Evolutionary conservation across 192 early-diverging fungal species (phyloP), one percentile per base, ranked within the genome.

Genomic region (Linnemannia schmuckeri): DNA sequence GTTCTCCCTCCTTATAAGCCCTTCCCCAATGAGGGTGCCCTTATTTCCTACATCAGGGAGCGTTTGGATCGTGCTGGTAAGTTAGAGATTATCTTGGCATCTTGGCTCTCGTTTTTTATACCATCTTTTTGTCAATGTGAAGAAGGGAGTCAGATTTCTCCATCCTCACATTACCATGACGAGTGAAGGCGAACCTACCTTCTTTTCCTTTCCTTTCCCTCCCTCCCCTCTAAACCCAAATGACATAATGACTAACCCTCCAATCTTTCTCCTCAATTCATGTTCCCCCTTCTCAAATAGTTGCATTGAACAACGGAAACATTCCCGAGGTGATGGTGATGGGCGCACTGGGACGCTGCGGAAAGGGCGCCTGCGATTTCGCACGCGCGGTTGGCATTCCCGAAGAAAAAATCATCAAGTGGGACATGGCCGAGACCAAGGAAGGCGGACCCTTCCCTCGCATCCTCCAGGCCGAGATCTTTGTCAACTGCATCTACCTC

Each of bases 401-500:
- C 66, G 95, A 95, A 78, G 87, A 82, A 44, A 93, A 96, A 91
- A 97, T 98, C 75, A 88, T 98, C 90, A 91, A 95, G 89, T 99
- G 98, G 98, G 98, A 99, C 82, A 95, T 98, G 88, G 94, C 92
- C 68, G 97, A 99, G 90, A 99, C 98, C 63, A 94, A 93, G 88
- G 90, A 85, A 68, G 97, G 97, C 61, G 98, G 98, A 18, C 98
- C 98, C 70, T 99, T 98, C 92, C 88, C 89, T 47, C 95, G 98
- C 89, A 98, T 99, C 74, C 89, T 96, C 82, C 90, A 94, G 47
- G 88, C 91, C 74, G 97, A 99, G 87, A 96, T 98, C 82, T 99
- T 99, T 91, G 94, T 99, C 95, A 99, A 99, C 94, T 99, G 97
- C 92, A 99, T 99, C 91, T 99, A 99, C 85, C 93, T 99, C 76